Conservation (phyloP, 2,329 filamentous ascomycete species). For the Aspergillus brasiliensis region DNA sequence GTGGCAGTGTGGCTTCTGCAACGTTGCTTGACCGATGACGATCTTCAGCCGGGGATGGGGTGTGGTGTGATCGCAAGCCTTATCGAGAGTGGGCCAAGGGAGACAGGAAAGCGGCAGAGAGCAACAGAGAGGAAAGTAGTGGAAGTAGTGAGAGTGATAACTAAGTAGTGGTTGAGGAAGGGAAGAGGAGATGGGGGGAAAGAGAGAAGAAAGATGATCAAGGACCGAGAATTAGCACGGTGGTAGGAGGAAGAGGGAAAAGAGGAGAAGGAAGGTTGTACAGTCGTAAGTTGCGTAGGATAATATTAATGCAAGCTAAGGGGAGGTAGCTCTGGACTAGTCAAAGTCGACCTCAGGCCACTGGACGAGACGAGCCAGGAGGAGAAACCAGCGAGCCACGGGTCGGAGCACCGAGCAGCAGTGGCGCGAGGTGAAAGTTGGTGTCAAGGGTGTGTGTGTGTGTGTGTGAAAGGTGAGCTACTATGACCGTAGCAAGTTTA, state of each 20-base stretch:
- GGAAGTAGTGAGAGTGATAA: background rate
- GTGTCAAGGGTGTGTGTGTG: background rate
- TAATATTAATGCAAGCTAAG: slow-evolving; percentile 21
- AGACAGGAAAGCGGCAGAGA: slow-evolving; percentile 13
- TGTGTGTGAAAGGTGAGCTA: slow-evolving; percentile 5
- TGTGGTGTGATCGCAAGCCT: slow-evolving; percentile 18
- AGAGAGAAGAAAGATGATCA: slow-evolving; percentile 16
- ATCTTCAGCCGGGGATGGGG: slow-evolving; percentile 4
- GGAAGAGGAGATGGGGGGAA: slow-evolving; percentile 18
- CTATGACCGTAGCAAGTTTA: slow-evolving; percentile 17
- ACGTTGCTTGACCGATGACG: slow-evolving; percentile 18
- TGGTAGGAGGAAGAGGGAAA: slow-evolving; percentile 11
- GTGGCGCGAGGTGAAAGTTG: slow-evolving; percentile 23
- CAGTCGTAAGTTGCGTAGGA: slow-evolving; percentile 14
- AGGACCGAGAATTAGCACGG: background rate
- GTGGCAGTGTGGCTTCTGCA: slow-evolving; percentile 17
- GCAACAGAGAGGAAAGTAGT: background rate
- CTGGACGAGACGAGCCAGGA: slow-evolving; percentile 17
- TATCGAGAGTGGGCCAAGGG: slow-evolving; percentile 16
- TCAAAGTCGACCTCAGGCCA: slow-evolving; percentile 23
- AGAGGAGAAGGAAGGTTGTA: slow-evolving; percentile 18
- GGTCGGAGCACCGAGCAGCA: slow-evolving; percentile 25
- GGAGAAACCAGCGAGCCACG: slow-evolving; percentile 19
- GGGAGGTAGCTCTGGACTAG: slow-evolving; percentile 13
- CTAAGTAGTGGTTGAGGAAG: background rate